Percentiles rank a stretch among this genome's conserved stretches.
Conservation (phyloP, 805 yeast genomes). For the Schwanniomyces occidentalis region DNA sequence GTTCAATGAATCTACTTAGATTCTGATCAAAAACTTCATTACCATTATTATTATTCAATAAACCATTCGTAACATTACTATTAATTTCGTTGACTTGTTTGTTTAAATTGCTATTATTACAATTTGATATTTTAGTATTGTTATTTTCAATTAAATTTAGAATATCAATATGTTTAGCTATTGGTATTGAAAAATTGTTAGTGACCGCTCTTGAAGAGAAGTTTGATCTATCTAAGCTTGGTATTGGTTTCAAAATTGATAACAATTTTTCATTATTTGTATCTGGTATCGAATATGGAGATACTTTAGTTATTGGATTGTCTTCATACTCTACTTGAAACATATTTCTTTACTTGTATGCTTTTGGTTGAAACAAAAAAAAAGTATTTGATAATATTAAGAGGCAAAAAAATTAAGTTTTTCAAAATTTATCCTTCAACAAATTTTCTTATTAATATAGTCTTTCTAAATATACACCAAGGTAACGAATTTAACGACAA, state of each 20-base stretch:
- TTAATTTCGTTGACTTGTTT: background rate
- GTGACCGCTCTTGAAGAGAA: background rate
- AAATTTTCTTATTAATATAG: background rate
- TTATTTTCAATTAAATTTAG: constrained; percentile 13
- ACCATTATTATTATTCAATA: constrained; percentile 1
- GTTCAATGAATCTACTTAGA: constrained; percentile 18
- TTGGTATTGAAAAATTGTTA: constrained; percentile 13
- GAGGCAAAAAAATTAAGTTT: too few species aligned
- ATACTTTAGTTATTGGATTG: constrained; percentile 4
- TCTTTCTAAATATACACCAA: too few species aligned
- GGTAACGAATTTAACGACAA: background rate
- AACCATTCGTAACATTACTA: background rate
- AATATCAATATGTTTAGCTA: constrained; percentile 15
- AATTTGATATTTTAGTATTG: constrained; percentile 8
- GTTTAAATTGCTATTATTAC: background rate
- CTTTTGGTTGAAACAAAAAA: background rate
- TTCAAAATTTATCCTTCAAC: too few species aligned
- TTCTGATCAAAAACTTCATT: background rate
- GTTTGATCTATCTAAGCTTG: background rate
- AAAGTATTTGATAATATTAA: too few species aligned
- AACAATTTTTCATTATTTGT: constrained; percentile 9
- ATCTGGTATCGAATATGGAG: constrained; percentile 10
- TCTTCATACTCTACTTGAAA: constrained; percentile 1
- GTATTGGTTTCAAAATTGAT: constrained; percentile 11
- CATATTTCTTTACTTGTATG: background rate